Base-by-base conservation (phyloP, 1,284 basidiomycete genomes). In the Sporisorium graminicola region DNA sequence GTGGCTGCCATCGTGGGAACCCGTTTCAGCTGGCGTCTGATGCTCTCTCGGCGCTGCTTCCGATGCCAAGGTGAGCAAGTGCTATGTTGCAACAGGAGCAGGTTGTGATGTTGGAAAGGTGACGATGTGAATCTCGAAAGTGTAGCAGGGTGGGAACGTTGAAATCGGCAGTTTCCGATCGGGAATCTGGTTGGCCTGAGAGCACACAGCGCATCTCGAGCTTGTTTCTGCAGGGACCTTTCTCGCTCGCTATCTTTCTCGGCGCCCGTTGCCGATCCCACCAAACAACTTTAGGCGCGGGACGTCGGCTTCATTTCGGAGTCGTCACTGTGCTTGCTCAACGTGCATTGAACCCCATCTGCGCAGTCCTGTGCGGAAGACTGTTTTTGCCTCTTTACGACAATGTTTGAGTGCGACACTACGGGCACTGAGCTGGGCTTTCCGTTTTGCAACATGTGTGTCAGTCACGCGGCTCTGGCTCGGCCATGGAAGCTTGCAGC, bases 1-100 rank as follows among this genome's bases (percentile, higher is more conserved):
- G 47, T 52, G n/a, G 55, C 49, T 46, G 55, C 54, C 54, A 57
- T 64, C 22, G 12, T 35, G 10, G 12, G 33, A 35, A 35, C n/a
- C n/a, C n/a, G n/a, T n/a, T n/a, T n/a, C n/a, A n/a, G n/a, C n/a
- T n/a, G n/a, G n/a, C n/a, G n/a, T n/a, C n/a, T n/a, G n/a, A 18
- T 12, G 13, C 2, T 24, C 8, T n/a, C 3, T 3, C 24, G 6
- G 52, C n/a, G 24, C 6, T 37, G n/a, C 20, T 10, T 12, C 44
- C 33, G 33, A 40, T 18, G 35, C 5, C 35, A 18, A 14, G 22
- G 8, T 40, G 16, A 27, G 14, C 22, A 4, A n/a, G 49, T 26
- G 29, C 10, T 31, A 10, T 50, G 49, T 16, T n/a, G 22, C 37
- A 13, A 16, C n/a, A n/a, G n/a, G n/a, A 22, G 50, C 8, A 22